Evolutionary conservation across 1,284 basidiomycete species (phyloP).

Genomic region (Rhodotorula mucilaginosa): DNA sequence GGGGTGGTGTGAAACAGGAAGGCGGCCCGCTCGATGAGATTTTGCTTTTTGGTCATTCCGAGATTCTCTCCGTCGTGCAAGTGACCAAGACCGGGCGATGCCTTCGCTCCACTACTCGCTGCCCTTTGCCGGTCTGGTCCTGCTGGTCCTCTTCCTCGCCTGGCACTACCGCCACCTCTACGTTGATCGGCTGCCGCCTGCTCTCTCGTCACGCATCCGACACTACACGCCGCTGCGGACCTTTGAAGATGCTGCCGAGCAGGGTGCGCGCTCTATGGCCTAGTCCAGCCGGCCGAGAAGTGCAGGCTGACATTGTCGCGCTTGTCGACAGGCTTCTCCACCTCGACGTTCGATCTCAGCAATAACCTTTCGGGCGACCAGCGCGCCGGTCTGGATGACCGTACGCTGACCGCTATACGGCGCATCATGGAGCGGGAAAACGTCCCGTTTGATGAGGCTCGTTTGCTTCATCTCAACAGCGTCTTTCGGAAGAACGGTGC

Average conservation of each 20-base stretch:
- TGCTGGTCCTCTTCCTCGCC: slow-evolving; percentile 17
- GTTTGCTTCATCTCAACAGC: slow-evolving; percentile 24
- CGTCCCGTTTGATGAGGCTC: slow-evolving; percentile 35
- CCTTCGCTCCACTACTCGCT: slow-evolving; percentile 7
- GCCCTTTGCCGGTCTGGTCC: slow-evolving; percentile 11
- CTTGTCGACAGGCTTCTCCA: slow-evolving; percentile 28
- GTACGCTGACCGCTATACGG: slow-evolving; percentile 31
- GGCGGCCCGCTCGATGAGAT: background rate
- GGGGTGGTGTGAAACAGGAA: background rate
- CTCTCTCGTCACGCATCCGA: slow-evolving; percentile 29
- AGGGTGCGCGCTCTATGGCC: slow-evolving; percentile 8
- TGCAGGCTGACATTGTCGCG: background rate
- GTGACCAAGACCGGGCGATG: background rate
- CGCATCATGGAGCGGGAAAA: slow-evolving; percentile 37
- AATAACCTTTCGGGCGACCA: slow-evolving; percentile 32
- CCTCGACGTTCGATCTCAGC: slow-evolving; percentile 33
- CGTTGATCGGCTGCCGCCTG: slow-evolving; percentile 27
- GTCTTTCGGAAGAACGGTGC: slow-evolving; percentile 35
- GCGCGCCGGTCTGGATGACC: slow-evolving; percentile 35
- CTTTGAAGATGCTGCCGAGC: slow-evolving; percentile 37
- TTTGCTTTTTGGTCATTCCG: too few species aligned
- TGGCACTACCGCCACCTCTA: slow-evolving; percentile 31
- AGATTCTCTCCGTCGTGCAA: background rate
- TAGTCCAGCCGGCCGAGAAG: background rate
- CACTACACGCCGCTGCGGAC: slow-evolving; percentile 34